A percentile compares a stretch with the other conserved stretches of the same genome.
Evolutionary conservation across 1,284 basidiomycete genomes (phyloP).

Genomic region (Tremellales sp.): DNA sequence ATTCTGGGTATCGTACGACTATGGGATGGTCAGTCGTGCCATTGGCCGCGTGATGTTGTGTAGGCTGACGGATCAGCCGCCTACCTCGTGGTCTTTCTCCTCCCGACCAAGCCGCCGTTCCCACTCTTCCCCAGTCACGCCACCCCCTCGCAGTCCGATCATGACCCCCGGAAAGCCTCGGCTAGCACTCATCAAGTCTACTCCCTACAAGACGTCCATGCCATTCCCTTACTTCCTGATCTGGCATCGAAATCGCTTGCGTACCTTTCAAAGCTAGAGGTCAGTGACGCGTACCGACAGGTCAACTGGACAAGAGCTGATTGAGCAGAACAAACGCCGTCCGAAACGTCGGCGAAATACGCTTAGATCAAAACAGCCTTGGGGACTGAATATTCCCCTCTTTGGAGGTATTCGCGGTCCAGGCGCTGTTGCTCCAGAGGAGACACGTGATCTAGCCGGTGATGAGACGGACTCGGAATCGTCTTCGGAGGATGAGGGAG

Average conservation of each 20-base stretch:
- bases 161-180: conserved; percentile 6
- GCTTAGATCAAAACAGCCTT: conserved; percentile 10
- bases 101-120: conserved; percentile 15
- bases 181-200: conserved; percentile 28
- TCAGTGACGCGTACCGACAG: conserved; percentile 5
- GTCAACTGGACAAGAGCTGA: not conserved
- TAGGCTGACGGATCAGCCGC: conserved; percentile 26
- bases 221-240: conserved; percentile 31
- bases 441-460: not conserved
- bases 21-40: conserved; percentile 46
- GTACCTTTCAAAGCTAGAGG: conserved; percentile 20
- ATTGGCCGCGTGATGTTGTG: not conserved
- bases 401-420: conserved; percentile 2
- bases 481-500: conserved; percentile 3
- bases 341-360: not conserved
- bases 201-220: conserved; percentile 34
- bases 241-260: conserved; percentile 20
- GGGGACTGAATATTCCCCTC: conserved; percentile 10
- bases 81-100: conserved; percentile 45
- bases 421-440: conserved; percentile 1
- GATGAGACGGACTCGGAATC: not conserved
- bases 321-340: not conserved
- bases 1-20: conserved; percentile 43
- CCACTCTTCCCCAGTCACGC: conserved; percentile 28
- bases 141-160: not conserved